phyloP scores from a whole-genome alignment of 2,329 filamentous ascomycete species.

The Aspergillus carbonarius region DNA sequence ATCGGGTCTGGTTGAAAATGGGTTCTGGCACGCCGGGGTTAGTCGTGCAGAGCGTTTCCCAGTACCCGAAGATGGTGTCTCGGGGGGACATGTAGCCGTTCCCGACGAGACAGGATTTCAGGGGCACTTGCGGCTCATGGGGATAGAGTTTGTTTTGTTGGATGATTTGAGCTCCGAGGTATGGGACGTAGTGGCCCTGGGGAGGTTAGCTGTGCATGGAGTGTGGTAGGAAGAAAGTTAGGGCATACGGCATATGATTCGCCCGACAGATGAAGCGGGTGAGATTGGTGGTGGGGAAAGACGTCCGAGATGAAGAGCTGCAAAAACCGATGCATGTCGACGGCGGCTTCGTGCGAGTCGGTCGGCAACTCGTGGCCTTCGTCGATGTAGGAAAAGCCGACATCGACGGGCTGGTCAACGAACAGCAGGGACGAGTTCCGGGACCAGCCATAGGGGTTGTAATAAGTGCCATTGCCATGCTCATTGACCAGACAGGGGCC shows the following conservation, averaged over 20 bases:
- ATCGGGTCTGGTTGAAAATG: conserved; percentile 48
- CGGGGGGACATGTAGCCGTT: conserved; percentile 48
- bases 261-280: conserved; percentile 48
- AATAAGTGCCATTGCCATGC: conserved; percentile 22
- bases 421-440: conserved; percentile 27
- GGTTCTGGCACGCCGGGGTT: conserved; percentile 45
- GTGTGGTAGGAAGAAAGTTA: neutral
- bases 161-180: conserved; percentile 47
- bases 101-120: conserved; percentile 48
- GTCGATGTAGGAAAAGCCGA: conserved; percentile 29
- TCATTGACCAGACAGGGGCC: conserved; percentile 19
- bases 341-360: conserved; percentile 44
- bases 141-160: conserved; percentile 43
- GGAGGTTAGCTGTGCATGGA: neutral
- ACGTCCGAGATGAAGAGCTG: conserved; percentile 49
- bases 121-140: conserved; percentile 41
- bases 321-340: conserved; percentile 52
- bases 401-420: conserved; percentile 28
- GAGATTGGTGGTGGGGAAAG: conserved; percentile 43
- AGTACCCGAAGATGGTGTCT: conserved; percentile 45
- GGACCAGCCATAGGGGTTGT: conserved; percentile 24
- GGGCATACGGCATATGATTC: conserved; percentile 48
- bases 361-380: conserved; percentile 10
- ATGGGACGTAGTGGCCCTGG: conserved; percentile 51
- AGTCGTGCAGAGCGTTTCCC: conserved; percentile 49